Base-by-base conservation (phyloP, 73 alveolate species). In the Effrenium voratum region DNA sequence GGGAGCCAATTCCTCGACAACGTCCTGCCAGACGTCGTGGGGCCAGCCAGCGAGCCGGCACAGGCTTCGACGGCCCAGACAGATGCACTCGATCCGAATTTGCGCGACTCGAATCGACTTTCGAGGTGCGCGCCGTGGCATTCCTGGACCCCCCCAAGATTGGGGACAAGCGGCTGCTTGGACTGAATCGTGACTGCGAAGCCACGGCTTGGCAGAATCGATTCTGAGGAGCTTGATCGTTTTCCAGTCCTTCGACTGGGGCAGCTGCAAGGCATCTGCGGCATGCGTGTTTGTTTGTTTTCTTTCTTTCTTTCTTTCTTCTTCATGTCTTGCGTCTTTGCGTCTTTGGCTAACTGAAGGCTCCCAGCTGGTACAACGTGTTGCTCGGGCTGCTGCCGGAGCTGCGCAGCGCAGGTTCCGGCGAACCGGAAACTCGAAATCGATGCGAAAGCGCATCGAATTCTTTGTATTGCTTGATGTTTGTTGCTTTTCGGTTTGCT, bases 241-340 rank as follows among this genome's bases (percentile, higher is more conserved):
- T 40, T 87, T 41, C 95, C 95, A 87, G 75, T 45, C 95, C 70
- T 87, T 87, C 84, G 95, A 87, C 50, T 87, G 95, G 95, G 95
- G 95, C 45, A 87, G 95, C 38, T 84, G 60, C 84, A 87, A 87
- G 95, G 95, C 52, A n/a, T 5, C 45, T 1, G 34, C 32, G 46
- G 57, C 34, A 32, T 2, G 30, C 55, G 43, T 52, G 28, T 32
- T 2, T 81, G 59, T 28, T 24, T 8, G 63, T 19, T 8, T 19
- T 8, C 63, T 28, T 46, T 15, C 6, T 77, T 41, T 2, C 43
- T 40, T 3, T 28, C 26, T 13, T 77, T 41, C 41, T 76, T 43
- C 1, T 76, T 8, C 8, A 77, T 43, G 60, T 77, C 10, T 36
- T 40, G 5, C 28, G 30, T 10, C 83, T 73, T 34, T 73, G 1